Evolutionary conservation across 352 stramenopile species (phyloP), one percentile per base, ranked within the genome.

Genomic region (Globisporangium alternatum): DNA sequence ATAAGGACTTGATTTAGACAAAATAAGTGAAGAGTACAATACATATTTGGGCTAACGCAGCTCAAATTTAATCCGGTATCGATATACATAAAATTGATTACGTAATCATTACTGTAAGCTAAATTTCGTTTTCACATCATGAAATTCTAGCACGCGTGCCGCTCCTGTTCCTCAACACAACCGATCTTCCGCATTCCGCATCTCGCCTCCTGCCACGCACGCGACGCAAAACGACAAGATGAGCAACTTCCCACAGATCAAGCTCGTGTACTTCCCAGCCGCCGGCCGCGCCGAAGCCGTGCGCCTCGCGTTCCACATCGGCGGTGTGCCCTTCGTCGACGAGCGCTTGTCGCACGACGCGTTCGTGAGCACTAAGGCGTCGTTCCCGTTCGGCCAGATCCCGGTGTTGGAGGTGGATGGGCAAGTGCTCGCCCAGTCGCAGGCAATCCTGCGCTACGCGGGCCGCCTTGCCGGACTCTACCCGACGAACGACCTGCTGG

Each of bases 371-470:
- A 43, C 74, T 39, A 92, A 89, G 62, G 1, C 41, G 3, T 69
- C 56, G 31, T 62, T 89, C 7, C 82, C 78, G 17, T 76, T 89
- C 47, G 74, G 70, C 2, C 70, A 88, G 61, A 0, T 89, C 15
- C 82, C 80, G 2, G 62, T 77, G 44, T 56, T 86, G 19, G 61
- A 75, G 9, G 63, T 87, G 2, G 67, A 91, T 47, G 78, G 74
- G 2, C 45, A 76, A 5, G 59, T 68, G 31, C 68, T 91, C 31
- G 74, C 66, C 0, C 73, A 93, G 58, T 76, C 67, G 22, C 66
- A 77, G 12, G 72, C 77, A 5, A 84, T 92, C 33, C 66, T 94
- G 55, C 76, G 84, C 3, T 93, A 78, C 51, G 80, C 74, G 6
- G 88, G 88, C 5, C 74, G 79, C 1, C 64, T 89, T 44, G 65